Evolutionary conservation across 495 filamentous ascomycete species (phyloP), one percentile per base, ranked within the genome.

Genomic region (Staphylotrichum longicolle): DNA sequence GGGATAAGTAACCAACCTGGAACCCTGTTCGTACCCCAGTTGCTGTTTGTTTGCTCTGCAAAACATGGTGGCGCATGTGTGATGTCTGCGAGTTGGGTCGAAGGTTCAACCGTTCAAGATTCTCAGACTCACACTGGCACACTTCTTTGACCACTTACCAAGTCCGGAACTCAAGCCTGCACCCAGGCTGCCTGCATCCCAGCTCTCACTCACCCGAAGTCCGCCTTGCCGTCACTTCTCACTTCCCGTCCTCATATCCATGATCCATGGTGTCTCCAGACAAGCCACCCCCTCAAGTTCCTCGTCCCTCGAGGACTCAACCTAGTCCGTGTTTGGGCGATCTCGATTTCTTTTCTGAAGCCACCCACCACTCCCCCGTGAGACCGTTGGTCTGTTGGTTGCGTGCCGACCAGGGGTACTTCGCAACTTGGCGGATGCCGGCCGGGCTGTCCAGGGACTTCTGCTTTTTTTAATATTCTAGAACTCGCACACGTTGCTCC

Each of bases 221-320:
- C 35, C 57, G 14, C 44, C 12, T 7, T 14, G 27, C 27, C 30
- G 39, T 54, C 58, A 47, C 58, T 55, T 63, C 6, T 59, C 57
- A 32, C 27, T 52, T 4, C 11, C 27, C 35, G 35, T 57, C 0
- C 5, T 27, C 7, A 20, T n/a, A 9, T 7, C 41, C 20, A 27
- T 27, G 20, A 27, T 27, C 20, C 20, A 27, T 27, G 20, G 20
- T 27, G 20, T 27, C 44, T 35, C 48, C n/a, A 35, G 45, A 46
- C 32, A 61, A 53, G 58, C 63, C 58, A 57, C 57, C 39, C 62
- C 57, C 62, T 59, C 48, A 40, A n/a, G 45, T 55, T 55, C 55
- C 20, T 32, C 9, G 33, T 51, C 32, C 33, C 37, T 54, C 47
- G 52, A 35, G 32, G 27, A 14, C 42, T 44, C 47, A 20, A 52